Evolutionary conservation across 805 yeast genomes (phyloP).

Genomic region (Spathaspora girioi): DNA sequence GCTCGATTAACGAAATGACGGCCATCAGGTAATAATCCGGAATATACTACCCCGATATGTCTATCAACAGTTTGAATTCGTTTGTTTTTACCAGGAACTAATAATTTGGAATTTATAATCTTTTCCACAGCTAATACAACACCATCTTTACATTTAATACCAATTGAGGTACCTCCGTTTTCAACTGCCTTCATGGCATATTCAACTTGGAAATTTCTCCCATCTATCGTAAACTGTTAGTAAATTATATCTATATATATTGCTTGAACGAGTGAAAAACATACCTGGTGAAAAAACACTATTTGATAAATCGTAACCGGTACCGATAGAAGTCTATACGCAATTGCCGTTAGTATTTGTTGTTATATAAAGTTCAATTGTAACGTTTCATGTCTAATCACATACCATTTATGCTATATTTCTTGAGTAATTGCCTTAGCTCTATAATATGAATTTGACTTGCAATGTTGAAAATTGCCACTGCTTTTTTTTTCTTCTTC

Average conservation of each 20-base stretch:
- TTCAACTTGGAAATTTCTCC: slow-evolving; percentile 95
- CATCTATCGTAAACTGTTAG: slow-evolving; percentile 58
- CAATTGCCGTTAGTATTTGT: slow-evolving; percentile 6
- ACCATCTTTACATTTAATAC: slow-evolving; percentile 89
- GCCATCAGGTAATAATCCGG: slow-evolving; percentile 96
- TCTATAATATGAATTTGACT: neutral
- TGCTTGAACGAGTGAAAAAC: slow-evolving; percentile 14
- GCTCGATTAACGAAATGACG: slow-evolving; percentile 89
- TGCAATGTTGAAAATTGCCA: neutral
- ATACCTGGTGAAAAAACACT: slow-evolving; percentile 83
- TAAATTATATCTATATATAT: slow-evolving; percentile 11
- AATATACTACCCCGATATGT: slow-evolving; percentile 91
- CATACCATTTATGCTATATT: slow-evolving; percentile 6
- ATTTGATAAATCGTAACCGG: slow-evolving; percentile 97
- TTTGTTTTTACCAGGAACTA: slow-evolving; percentile 85
- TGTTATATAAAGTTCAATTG: neutral
- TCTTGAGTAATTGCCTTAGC: neutral
- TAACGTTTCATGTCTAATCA: neutral
- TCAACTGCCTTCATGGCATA: slow-evolving; percentile 97
- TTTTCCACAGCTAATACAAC: slow-evolving; percentile 98
- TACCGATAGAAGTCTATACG: slow-evolving; percentile 94
- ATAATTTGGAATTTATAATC: slow-evolving; percentile 76
- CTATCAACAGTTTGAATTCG: slow-evolving; percentile 91
- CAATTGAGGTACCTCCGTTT: slow-evolving; percentile 93
- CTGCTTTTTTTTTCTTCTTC: neutral